phyloP scores from a whole-genome alignment of 2,329 filamentous ascomycete species.

The Huntiella savannae region DNA sequence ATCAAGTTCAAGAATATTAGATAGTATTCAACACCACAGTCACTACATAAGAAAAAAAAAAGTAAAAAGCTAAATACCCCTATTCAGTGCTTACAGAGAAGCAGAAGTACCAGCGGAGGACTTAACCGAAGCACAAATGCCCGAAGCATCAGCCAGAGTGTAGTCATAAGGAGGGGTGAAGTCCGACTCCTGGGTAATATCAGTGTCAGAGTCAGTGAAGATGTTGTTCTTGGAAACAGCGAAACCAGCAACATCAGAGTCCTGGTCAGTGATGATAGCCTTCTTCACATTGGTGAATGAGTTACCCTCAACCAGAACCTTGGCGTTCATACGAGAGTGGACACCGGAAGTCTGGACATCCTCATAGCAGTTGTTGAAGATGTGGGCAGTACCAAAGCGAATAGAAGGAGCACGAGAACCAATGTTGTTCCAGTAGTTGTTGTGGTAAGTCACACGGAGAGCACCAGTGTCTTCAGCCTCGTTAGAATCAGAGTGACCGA shows the following conservation, averaged over 20 bases:
- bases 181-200: constrained; percentile 18
- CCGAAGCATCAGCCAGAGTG: constrained; percentile 13
- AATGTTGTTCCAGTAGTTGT: constrained; percentile 42
- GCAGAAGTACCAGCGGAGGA: constrained; percentile 11
- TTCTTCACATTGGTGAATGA: constrained; percentile 26
- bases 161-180: constrained; percentile 19
- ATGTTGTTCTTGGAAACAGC: constrained; percentile 26
- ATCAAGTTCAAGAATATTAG: too few relatives aligned
- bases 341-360: constrained; percentile 26
- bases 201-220: constrained; percentile 21
- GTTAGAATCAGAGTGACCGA: constrained; percentile 43
- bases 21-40: too few relatives aligned
- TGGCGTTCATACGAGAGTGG: constrained; percentile 32
- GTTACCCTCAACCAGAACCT: constrained; percentile 34
- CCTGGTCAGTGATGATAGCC: constrained; percentile 22
- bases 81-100: constrained; percentile 7
- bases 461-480: constrained; percentile 35
- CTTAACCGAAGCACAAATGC: constrained; percentile 13
- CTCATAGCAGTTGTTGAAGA: constrained; percentile 25
- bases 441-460: constrained; percentile 38
- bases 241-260: constrained; percentile 26
- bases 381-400: constrained; percentile 42
- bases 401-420: constrained; percentile 39
- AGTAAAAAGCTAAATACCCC: too few relatives aligned
- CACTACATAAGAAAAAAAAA: too few relatives aligned